Evolutionary conservation across 169 alveolate species (phyloP), one percentile per base, ranked within the genome.

Genomic region (Eimeria mitis): DNA sequence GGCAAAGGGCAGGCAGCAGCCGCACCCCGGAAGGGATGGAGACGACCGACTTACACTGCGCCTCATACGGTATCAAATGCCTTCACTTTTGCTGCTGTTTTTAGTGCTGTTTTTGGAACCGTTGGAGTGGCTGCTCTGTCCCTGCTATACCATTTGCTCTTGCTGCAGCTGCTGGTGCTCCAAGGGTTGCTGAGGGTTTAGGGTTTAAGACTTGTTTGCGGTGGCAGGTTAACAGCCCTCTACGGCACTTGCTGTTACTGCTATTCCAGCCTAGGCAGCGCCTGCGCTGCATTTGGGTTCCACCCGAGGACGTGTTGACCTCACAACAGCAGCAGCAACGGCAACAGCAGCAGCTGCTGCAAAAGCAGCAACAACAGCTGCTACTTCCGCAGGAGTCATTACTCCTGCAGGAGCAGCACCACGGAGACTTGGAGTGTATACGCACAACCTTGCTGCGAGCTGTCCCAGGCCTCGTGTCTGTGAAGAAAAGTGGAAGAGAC

Each of bases 301-400:
- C 92, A 14, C 92, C 92, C 28, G 92, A 85, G 92, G 92, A 85
- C 71, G 92, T 85, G 79, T 37, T 85, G 65, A 85, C 92, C 63
- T 85, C 75, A 19, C 79, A 34, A 31, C 68, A 61, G 49, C 92
- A 85, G 79, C 90, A 83, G 71, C 90, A 83, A 37, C 42, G 73
- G 54, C 90, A 83, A 52, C 90, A 83, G 73, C 75, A 83, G 56
- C 90, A 11, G 90, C 68, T 42, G 42, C 65, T 78, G 65, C 63
- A 47, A 8, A 44, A 47, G 47, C 65, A 78, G 44, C 88, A 44
- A 78, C 63, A 44, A 40, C 90, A 34, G 71, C 90, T 49, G 73
- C 68, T 42, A 68, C 88, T 78, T 1, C 63, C 63, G 44, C 88
- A 78, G 65, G 68, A 78, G 63, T n/a, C 88, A 78, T 28, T 49